Base-by-base conservation (phyloP, 805 yeast genomes). In the Candida parachauliodes region DNA sequence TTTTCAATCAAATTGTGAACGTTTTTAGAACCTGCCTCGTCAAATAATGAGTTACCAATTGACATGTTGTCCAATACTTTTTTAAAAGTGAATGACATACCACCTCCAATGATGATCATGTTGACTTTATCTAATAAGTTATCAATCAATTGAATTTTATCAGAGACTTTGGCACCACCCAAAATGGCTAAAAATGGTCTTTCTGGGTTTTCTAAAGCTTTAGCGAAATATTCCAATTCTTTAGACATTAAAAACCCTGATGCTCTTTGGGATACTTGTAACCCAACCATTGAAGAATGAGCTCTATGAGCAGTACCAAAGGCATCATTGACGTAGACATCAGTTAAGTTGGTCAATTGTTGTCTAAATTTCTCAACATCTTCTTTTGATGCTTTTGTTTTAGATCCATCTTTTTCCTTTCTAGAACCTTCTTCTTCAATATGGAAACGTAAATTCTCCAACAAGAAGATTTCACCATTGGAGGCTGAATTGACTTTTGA, bases 231-330 rank as follows among this genome's bases (percentile, higher is more conserved):
- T 63, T 82, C 81, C 68, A 93, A 83, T 75, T 93, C 99, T 79
- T 93, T 93, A 64, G 89, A 83, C 86, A 93, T 83, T 59, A 93
- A 76, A 95, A 91, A 94, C 68, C 99, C 99, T 50, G 97, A 84
- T 57, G 98, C 99, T 73, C 93, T 85, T 74, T 88, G 89, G 48
- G 94, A 89, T 57, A 88, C 78, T 55, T 91, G 89, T 55, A 93
- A 77, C 62, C 99, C 99, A 58, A 93, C 99, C 89, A 93, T 91
- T 34, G 98, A 93, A 39, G 97, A 88, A 77, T 93, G 98, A 48
- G 98, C 98, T 78, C 98, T 88, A 84, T 93, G 99, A 41, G 98
- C 97, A 48, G 98, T 93, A 68, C 98, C 98, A 60, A 93, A 93
- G 42, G 97, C 98, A 67, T 93, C 99, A 74, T 93, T 83, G 65